phyloP scores from a whole-genome alignment of 306 rosid species.

The Lupinus albus region DNA sequence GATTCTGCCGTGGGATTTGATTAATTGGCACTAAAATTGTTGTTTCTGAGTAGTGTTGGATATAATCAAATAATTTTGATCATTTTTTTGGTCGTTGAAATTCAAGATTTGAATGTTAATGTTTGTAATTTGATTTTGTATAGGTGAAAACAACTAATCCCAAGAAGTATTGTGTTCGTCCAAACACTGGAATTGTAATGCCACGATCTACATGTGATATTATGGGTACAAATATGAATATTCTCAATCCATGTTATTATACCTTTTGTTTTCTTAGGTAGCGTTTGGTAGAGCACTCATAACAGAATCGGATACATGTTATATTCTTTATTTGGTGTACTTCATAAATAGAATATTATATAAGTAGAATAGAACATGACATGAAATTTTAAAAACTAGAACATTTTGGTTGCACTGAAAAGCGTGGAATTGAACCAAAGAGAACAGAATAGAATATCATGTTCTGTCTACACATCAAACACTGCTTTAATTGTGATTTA shows the following conservation, averaged over 20 bases:
- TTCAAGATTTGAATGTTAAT: slow-evolving; percentile 29
- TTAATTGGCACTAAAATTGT: neutral
- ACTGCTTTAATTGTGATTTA: neutral
- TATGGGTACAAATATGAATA: slow-evolving; percentile 58
- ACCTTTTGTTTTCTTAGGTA: neutral
- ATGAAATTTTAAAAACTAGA: no score
- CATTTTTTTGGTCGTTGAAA: neutral
- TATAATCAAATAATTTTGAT: neutral
- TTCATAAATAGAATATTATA: no score
- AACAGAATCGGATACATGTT: no score
- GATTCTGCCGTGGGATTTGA: slow-evolving; percentile 30
- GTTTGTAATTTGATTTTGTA: slow-evolving; percentile 32
- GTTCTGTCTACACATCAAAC: no score
- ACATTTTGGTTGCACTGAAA: no score
- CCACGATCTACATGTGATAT: slow-evolving; percentile 90
- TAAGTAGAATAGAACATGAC: no score
- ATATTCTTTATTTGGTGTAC: no score
- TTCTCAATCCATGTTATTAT: neutral
- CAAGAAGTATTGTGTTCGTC: slow-evolving; percentile 96
- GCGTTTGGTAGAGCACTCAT: no score
- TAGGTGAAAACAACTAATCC: slow-evolving; percentile 98
- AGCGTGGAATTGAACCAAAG: no score
- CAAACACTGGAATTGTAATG: slow-evolving; percentile 86
- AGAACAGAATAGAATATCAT: no score
- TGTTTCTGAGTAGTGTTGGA: slow-evolving; percentile 29